These are phyloP conservation scores for Ceratobasidium papillatum DNA, from an alignment of 1,284 basidiomycete species.

Conservation along the genomic window DNA sequence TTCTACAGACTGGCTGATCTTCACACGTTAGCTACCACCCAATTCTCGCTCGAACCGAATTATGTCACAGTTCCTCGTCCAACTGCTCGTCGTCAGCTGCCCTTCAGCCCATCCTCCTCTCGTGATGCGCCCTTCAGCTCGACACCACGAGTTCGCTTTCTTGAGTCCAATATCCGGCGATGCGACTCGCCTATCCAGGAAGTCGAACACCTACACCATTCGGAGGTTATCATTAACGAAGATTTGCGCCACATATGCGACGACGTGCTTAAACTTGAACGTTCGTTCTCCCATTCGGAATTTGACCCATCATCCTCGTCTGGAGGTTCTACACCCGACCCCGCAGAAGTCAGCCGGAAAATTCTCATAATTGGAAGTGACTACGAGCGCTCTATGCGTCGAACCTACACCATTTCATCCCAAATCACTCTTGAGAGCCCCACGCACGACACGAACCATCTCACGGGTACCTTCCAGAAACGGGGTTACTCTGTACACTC, in stretches of 20 bases:
- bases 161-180: background rate
- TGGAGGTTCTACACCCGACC: background rate
- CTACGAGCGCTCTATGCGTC: background rate
- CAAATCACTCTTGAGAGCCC: background rate
- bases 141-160: background rate
- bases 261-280: background rate
- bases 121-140: too few species aligned
- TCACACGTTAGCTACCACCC: too few species aligned
- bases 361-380: conserved; percentile 11
- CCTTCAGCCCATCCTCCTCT: background rate
- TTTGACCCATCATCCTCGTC: background rate
- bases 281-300: background rate
- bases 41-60: too few species aligned
- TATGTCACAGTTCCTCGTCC: background rate
- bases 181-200: background rate
- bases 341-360: conserved; percentile 3
- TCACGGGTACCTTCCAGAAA: background rate
- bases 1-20: too few species aligned
- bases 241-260: background rate
- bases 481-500: conserved; percentile 6
- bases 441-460: background rate
- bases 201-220: background rate
- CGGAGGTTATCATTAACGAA: background rate
- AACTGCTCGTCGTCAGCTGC: background rate
- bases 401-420: conserved; percentile 3